These are phyloP conservation scores for Pleurotus eryngii DNA, from an alignment of 768 basidiomycete species.

Conservation along the genomic window DNA sequence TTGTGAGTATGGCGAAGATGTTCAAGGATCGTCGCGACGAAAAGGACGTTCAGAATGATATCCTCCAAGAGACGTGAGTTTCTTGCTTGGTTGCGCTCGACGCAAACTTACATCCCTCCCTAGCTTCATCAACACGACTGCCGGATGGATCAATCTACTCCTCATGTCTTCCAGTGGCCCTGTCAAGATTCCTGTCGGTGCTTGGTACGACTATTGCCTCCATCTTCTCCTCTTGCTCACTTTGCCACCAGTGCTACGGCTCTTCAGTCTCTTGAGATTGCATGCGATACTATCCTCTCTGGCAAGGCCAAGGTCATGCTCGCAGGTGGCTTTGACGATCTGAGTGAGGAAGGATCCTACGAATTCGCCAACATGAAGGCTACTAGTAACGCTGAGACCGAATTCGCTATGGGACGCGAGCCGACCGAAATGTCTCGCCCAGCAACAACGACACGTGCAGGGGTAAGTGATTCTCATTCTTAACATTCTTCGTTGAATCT, in stretches of 20 bases:
- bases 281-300: conserved; percentile 89
- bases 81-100: background rate
- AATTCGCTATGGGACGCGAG: conserved; percentile 98
- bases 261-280: conserved; percentile 96
- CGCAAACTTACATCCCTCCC: conserved; percentile 8
- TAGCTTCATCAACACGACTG: conserved; percentile 98
- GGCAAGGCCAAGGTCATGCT: conserved; percentile 99
- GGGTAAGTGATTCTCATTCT: conserved; percentile 48
- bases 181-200: conserved; percentile 98
- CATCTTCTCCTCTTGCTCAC: conserved; percentile 6
- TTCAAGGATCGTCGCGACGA: conserved; percentile 99
- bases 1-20: conserved; percentile 89
- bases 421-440: conserved; percentile 99
- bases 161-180: conserved; percentile 95
- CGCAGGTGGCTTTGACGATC: conserved; percentile 97
- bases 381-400: conserved; percentile 93
- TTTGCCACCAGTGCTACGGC: conserved; percentile 74
- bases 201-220: conserved; percentile 60
- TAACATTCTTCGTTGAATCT: conserved; percentile 2
- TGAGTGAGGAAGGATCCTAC: conserved; percentile 96
- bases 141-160: conserved; percentile 95
- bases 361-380: conserved; percentile 99
- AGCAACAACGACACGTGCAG: conserved; percentile 92
- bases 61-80: conserved; percentile 94
- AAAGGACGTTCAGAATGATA: conserved; percentile 97